phyloP scores from a whole-genome alignment of 1,284 basidiomycete species.

The Trichosporon sp. region DNA sequence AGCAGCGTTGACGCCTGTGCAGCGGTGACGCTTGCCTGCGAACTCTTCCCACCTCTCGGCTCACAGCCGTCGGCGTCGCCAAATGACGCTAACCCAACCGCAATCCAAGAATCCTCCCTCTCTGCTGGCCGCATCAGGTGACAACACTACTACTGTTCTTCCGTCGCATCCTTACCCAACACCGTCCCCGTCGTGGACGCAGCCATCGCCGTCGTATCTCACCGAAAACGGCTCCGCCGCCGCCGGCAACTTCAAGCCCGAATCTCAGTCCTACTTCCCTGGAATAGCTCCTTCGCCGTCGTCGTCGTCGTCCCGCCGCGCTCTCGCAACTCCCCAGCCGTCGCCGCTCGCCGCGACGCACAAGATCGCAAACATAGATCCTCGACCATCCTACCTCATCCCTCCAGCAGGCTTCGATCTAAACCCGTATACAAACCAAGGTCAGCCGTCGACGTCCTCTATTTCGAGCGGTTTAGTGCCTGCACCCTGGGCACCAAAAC shows the following conservation, averaged over 20 bases:
- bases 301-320: background rate
- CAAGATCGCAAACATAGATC: slow-evolving; percentile 2
- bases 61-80: slow-evolving; percentile 1
- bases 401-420: background rate
- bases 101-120: slow-evolving; percentile 1
- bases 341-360: background rate
- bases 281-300: background rate
- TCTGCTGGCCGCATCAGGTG: background rate
- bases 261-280: background rate
- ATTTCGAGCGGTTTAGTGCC: background rate
- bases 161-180: background rate
- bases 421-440: background rate
- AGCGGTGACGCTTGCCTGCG: slow-evolving; percentile 2
- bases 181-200: background rate
- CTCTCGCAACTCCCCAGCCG: slow-evolving; percentile 1
- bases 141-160: background rate
- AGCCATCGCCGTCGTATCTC: background rate
- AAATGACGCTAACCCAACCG: slow-evolving; percentile 3
- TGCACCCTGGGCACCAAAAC: slow-evolving; percentile 15
- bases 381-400: slow-evolving; percentile 1
- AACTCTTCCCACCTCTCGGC: background rate
- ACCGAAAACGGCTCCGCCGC: background rate
- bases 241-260: background rate
- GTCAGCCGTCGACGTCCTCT: background rate
- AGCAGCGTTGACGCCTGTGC: background rate